These are phyloP conservation scores for Tricharina praecox DNA, from an alignment of 495 filamentous ascomycete species.

Conservation along the genomic window DNA sequence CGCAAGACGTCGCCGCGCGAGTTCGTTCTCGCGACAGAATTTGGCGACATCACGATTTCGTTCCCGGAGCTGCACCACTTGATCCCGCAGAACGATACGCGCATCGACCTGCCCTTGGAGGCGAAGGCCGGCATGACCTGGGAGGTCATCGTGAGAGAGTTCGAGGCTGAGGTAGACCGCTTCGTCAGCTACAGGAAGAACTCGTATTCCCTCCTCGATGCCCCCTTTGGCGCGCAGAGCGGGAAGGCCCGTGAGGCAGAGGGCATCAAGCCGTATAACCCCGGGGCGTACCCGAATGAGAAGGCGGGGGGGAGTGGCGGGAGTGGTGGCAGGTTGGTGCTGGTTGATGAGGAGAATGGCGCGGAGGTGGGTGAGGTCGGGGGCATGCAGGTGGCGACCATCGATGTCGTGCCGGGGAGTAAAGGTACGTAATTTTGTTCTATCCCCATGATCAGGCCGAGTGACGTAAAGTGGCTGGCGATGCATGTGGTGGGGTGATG, in stretches of 20 bases:
- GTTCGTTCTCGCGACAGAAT: slow-evolving; percentile 12
- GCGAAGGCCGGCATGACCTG: slow-evolving; percentile 11
- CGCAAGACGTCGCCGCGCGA: slow-evolving; percentile 14
- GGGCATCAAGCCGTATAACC: neutral
- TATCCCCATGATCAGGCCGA: neutral
- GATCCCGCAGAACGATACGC: slow-evolving; percentile 15
- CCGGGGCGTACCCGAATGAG: slow-evolving; percentile 10
- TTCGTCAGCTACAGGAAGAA: slow-evolving; percentile 16
- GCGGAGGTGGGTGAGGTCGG: slow-evolving; percentile 82
- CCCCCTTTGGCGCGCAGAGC: slow-evolving; percentile 1
- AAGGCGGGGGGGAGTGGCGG: slow-evolving; percentile 8
- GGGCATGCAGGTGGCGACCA: slow-evolving; percentile 55
- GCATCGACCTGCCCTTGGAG: slow-evolving; percentile 8
- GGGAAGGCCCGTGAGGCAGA: neutral
- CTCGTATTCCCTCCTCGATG: neutral
- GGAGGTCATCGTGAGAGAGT: slow-evolving; percentile 16
- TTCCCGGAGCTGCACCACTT: slow-evolving; percentile 14
- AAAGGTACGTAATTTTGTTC: slow-evolving; percentile 46
- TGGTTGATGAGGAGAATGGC: slow-evolving; percentile 88
- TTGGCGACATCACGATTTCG: slow-evolving; percentile 13
- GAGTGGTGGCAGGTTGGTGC: slow-evolving; percentile 45
- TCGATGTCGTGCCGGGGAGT: slow-evolving; percentile 69
- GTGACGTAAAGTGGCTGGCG: neutral
- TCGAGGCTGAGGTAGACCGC: slow-evolving; percentile 17
- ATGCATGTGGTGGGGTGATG: neutral